phyloP scores from a whole-genome alignment of 2,329 filamentous ascomycete species.

The Xylaria sp. region DNA sequence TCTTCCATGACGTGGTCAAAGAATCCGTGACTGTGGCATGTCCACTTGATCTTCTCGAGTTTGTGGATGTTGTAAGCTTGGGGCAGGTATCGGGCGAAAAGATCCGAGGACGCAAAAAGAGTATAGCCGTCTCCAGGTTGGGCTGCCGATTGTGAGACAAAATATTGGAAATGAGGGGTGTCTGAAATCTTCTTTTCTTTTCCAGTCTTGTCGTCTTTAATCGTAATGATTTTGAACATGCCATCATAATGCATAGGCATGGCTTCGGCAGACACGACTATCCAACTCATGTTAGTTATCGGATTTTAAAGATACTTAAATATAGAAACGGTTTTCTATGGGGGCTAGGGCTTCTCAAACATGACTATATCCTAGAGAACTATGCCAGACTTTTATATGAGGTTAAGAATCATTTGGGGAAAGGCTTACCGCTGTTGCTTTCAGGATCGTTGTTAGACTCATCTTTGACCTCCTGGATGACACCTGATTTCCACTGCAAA shows the following conservation, averaged over 20 bases:
- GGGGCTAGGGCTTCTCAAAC: too few species aligned
- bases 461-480: conserved; percentile 13
- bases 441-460: conserved; percentile 5
- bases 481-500: background rate
- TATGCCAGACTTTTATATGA: background rate
- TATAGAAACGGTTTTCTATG: too few species aligned
- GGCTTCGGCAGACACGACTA: conserved; percentile 16
- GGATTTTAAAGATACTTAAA: background rate
- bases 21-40: conserved; percentile 1
- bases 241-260: conserved; percentile 20
- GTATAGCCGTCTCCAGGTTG: conserved; percentile 8
- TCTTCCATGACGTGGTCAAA: conserved; percentile 11
- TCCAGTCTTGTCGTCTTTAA: background rate
- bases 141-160: conserved; percentile 14
- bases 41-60: conserved; percentile 35
- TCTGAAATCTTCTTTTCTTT: conserved; percentile 9
- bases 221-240: conserved; percentile 2
- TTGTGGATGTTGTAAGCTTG: conserved; percentile 30
- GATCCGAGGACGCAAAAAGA: conserved; percentile 33
- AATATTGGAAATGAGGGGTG: conserved; percentile 26
- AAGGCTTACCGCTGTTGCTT: conserved; percentile 14
- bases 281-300: background rate
- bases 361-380: too few species aligned
- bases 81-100: conserved; percentile 32
- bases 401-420: too few species aligned